Base-by-base conservation (phyloP, 1,139 yeast genomes). In the Meyerozyma smithsonii region DNA sequence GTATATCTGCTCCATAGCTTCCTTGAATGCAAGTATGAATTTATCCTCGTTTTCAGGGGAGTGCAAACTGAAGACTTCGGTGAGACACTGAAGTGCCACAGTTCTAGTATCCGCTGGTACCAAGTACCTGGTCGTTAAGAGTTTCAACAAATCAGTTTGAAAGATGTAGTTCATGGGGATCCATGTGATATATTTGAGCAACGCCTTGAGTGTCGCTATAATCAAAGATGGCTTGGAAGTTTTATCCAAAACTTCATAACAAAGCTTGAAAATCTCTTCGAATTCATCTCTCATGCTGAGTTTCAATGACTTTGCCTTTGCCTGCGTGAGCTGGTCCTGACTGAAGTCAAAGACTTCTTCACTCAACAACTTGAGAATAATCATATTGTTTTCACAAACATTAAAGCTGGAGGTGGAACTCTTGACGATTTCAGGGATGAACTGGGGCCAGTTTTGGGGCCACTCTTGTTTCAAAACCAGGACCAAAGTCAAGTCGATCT, bases 381-480 rank as follows among this genome's bases (percentile, higher is more conserved):
- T 81, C 97, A 92, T 92, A 63, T 92, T 92, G 66, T 92, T 92
- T 63, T 92, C 98, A 68, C 98, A 94, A 37, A 92, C 96, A 54
- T 89, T 90, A 62, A 85, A 79, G 33, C 95, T 84, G 15, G 94
- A 80, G 47, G 88, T 79, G 39, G 95, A 84, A 48, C 95, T 83
- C 47, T 76, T 76, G 35, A 92, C 94, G 46, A 92, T 78, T 59
- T 94, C 98, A 11, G 97, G 96, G 40, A 92, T 84, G 55, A 94
- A 92, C 52, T 85, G 87, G 17, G 97, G 97, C 99, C 99, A 92
- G 58, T 89, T 86, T 51, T 83, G 89, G 32, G 99, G 99, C 99
- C 99, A 92, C 59, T 92, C 99, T 64, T 94, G 97, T 59, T 92
- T 92, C 56, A 92, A 77, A 39, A 92, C 83, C 56, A 92, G 95